These are phyloP conservation scores for Aspergillus ochraceoroseus DNA, from an alignment of 2,329 filamentous ascomycete genomes.

Conservation along the genomic window DNA sequence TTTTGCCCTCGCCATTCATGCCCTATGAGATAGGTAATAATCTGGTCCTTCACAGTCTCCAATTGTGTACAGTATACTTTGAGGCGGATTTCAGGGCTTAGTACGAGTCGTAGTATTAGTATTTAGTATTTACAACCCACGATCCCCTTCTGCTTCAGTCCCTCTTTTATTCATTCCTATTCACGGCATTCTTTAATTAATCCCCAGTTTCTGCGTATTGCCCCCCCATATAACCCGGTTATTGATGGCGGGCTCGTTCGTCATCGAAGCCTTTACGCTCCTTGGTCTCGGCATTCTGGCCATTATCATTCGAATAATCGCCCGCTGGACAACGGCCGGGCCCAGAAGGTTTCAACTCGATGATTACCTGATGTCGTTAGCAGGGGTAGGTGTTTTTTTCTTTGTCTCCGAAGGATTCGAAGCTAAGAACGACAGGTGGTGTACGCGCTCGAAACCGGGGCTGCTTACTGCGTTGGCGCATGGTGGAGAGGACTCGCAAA, in stretches of 20 bases:
- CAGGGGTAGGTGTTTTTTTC: slow-evolving; percentile 39
- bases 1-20: too few species aligned
- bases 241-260: slow-evolving; percentile 31
- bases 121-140: too few species aligned
- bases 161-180: too few species aligned
- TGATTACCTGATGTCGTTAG: slow-evolving; percentile 57
- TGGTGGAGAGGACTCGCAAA: slow-evolving; percentile 52
- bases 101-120: too few species aligned
- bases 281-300: slow-evolving; percentile 49
- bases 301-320: slow-evolving; percentile 50
- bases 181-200: too few species aligned
- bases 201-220: too few species aligned
- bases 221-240: neutral
- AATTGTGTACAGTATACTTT: too few species aligned
- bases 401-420: neutral
- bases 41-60: too few species aligned
- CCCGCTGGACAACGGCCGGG: slow-evolving; percentile 48
- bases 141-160: too few species aligned
- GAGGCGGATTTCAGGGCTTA: too few species aligned
- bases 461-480: slow-evolving; percentile 49
- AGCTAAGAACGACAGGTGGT: slow-evolving; percentile 40
- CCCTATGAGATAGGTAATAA: too few species aligned
- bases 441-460: slow-evolving; percentile 49
- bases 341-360: slow-evolving; percentile 51
- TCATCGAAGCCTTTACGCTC: slow-evolving; percentile 49